Evolutionary conservation across 2,329 filamentous ascomycete species (phyloP), one percentile per base, ranked within the genome.

Genomic region (Trichophaea hybrida): DNA sequence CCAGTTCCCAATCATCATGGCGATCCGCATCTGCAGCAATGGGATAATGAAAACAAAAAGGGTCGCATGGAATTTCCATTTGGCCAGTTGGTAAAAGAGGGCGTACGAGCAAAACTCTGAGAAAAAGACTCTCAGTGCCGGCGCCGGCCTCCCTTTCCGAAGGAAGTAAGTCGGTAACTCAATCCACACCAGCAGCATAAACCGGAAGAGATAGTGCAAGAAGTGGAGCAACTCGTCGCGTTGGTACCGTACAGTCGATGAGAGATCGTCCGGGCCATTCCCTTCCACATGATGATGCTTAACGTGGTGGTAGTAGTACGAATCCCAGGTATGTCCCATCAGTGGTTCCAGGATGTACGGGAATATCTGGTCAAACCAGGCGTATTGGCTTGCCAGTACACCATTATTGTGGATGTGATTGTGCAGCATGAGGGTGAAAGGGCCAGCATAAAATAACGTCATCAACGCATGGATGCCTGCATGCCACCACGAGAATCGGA

Each of bases 381-480:
- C 3, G 10, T 31, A 35, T 6, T 10, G 2, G 4, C 12, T 17
- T 13, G 24, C 32, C 5, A 54, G 51, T 4, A 54, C 51, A 13
- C 51, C 51, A 13, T 31, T 31, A 33, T 54, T 54, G 51, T 54
- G 51, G 24, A 35, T 54, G 34, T 54, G 51, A 13, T 54, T 54
- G 34, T 54, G 51, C 31, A 54, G 51, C 51, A 54, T 54, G 24
- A 54, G 31, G 2, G 51, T 54, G 51, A 54, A 54, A 15, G 51
- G 31, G 31, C 51, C 51, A 3, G 31, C 12, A 13, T 33, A 40
- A 17, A 13, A 13, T 1, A 32, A 5, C n/a, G 24, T 15, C 24
- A 54, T 34, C 7, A 54, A 13, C 12, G 13, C 12, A 31, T 54
- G 51, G 5, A 24, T n/a, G 15, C 7, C 34, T 6, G 12, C 51